These are phyloP conservation scores for Trametes cinnabarina DNA, from an alignment of 768 basidiomycete genomes.

Conservation along the genomic window DNA sequence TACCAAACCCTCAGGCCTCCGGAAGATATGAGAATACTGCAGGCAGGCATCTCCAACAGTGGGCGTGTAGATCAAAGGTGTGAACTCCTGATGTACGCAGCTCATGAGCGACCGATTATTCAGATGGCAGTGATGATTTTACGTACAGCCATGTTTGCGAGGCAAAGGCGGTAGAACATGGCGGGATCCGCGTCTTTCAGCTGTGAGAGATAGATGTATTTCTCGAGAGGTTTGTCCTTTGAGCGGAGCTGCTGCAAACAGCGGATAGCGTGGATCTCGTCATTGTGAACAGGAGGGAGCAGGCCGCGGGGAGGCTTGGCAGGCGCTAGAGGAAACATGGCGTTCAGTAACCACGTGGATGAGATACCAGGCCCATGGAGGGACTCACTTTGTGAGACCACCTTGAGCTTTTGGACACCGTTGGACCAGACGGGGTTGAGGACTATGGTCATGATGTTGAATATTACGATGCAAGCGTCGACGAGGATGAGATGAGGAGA, in stretches of 20 bases:
- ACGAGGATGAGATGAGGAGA: conserved; percentile 4
- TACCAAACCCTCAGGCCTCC: conserved; percentile 72
- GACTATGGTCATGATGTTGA: conserved; percentile 33
- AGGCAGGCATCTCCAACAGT: conserved; percentile 90
- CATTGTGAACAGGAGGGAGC: conserved; percentile 57
- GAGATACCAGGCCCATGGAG: not conserved
- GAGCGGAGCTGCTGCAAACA: conserved; percentile 70
- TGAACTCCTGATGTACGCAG: conserved; percentile 41
- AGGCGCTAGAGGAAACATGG: conserved; percentile 19
- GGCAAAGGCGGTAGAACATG: conserved; percentile 77
- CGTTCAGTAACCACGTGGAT: conserved; percentile 14
- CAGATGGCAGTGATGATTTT: not conserved
- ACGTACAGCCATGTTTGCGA: conserved; percentile 65
- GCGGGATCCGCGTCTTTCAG: conserved; percentile 69
- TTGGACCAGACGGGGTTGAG: conserved; percentile 72
- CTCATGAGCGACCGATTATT: not conserved
- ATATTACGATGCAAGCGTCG: not conserved
- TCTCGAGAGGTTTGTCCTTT: conserved; percentile 72
- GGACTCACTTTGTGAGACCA: conserved; percentile 53
- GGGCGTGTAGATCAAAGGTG: conserved; percentile 88
- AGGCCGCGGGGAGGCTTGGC: conserved; percentile 42
- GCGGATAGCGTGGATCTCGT: conserved; percentile 52
- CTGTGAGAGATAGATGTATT: conserved; percentile 80
- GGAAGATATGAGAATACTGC: conserved; percentile 77
- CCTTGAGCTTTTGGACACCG: conserved; percentile 68